Base-by-base conservation (phyloP, 2,329 filamentous ascomycete genomes). In the Trichophyton equinum region DNA sequence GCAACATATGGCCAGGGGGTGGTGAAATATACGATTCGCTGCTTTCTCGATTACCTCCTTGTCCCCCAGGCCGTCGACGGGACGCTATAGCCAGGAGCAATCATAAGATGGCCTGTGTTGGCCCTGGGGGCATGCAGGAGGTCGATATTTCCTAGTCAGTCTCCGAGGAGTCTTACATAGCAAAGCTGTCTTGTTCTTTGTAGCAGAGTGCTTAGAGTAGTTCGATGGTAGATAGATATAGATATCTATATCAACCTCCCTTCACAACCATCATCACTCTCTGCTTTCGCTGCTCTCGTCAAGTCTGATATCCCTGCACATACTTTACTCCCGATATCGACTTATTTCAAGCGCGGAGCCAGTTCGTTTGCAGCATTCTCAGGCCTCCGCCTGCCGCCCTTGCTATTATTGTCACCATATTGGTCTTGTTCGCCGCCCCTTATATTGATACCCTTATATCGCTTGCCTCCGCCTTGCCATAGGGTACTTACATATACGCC, bases 1-100 rank as follows among this genome's bases (percentile, higher is more conserved):
- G 15, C 13, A 55, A 33, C 13, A 9, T 55, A 55, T 55, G 27
- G 49, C 6, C 49, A 55, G 49, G 49, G 49, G 49, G 49, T 2
- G 49, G 9, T 36, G 49, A 55, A 55, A 55, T 55, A 55, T 55
- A 55, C 49, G 49, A 55, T 55, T 55, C 49, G 49, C 25, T 55
- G 49, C 3, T 4, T 33, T 36, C 30, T 20, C 49, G 49, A 55
- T 36, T 33, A 55, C 30, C 46, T 49, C 46, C 46, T 27, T 49
- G 46, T 49, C 2, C 13, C 22, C 25, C 20, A 49, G 46, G 46
- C 46, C 20, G 15, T 15, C 46, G 46, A 49, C 46, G 22, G 44
- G 46, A 49, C 46, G 20, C 46, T 49, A 49, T 49, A 49, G 46
- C 46, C 46, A 49, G 46, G 46, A 49, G 46, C 20, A 11, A 49